These are phyloP conservation scores for Waltiozyma sp. DNA, from an alignment of 1,139 yeast genomes.

Conservation along the genomic window DNA sequence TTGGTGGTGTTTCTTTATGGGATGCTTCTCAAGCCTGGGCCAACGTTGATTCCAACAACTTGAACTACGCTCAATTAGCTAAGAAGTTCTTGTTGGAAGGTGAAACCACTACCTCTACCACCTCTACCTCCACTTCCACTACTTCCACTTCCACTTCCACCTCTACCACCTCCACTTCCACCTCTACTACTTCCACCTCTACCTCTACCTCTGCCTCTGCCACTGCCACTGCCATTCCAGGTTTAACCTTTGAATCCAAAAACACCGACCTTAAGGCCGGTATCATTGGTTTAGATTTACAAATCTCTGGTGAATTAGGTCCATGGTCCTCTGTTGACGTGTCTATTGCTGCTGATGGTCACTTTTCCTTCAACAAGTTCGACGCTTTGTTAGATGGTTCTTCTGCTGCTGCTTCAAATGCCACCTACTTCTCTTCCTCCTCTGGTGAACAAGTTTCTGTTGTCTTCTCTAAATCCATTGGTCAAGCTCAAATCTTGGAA, in stretches of 20 bases:
- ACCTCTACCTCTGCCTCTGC: background rate
- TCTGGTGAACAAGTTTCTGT: background rate
- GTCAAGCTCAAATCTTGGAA: background rate
- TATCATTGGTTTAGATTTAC: background rate
- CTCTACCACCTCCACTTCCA: background rate
- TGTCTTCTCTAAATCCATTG: background rate
- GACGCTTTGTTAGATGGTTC: background rate
- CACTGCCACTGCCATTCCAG: background rate
- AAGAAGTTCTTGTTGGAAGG: background rate
- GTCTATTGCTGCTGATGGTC: background rate
- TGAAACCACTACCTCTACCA: background rate
- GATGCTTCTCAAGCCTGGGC: conserved; percentile 53
- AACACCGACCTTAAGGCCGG: background rate
- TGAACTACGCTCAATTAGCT: background rate
- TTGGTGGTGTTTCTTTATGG: conserved; percentile 78
- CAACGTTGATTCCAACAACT: background rate
- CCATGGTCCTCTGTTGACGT: conserved; percentile 4
- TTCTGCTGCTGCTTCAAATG: background rate
- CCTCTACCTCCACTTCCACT: background rate
- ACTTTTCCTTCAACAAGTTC: background rate
- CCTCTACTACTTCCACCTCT: background rate
- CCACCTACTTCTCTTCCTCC: background rate
- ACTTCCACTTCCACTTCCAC: background rate
- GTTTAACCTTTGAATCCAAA: background rate
- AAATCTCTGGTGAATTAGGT: conserved; percentile 5